Conservation (phyloP, 139 green algal species). For the Ulvella scutata region DNA sequence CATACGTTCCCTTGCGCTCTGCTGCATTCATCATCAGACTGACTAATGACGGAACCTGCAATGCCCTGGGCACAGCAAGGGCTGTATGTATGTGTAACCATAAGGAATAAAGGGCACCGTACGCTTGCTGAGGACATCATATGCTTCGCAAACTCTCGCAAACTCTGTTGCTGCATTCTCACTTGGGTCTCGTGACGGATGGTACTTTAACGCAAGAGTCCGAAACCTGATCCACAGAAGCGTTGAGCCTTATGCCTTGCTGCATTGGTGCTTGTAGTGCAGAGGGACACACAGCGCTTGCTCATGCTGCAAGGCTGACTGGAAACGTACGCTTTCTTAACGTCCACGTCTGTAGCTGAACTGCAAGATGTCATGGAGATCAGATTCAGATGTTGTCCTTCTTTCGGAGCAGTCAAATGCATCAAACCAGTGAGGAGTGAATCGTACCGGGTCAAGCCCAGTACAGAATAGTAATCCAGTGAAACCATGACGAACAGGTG, state of each 20-base stretch:
- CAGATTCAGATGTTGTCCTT: background rate
- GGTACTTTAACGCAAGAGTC: conserved; percentile 46
- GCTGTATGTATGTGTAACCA: background rate
- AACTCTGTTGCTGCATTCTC: conserved; percentile 26
- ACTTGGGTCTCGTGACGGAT: conserved; percentile 42
- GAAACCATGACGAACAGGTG: conserved; percentile 6
- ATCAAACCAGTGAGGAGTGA: background rate
- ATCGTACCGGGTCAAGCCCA: conserved; percentile 31
- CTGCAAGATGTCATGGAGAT: conserved; percentile 9
- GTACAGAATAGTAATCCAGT: conserved; percentile 32
- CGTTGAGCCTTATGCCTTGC: background rate
- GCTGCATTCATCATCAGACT: conserved; percentile 11
- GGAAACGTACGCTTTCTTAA: conserved; percentile 47
- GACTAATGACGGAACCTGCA: background rate
- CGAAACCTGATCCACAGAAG: conserved; percentile 30
- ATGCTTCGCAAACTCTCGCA: conserved; percentile 39
- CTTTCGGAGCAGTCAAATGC: background rate
- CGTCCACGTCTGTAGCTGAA: conserved; percentile 37
- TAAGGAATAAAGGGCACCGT: conserved; percentile 7
- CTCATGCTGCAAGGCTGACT: background rate
- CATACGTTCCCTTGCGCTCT: conserved; percentile 48
- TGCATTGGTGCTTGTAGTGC: background rate
- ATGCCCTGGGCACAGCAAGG: background rate
- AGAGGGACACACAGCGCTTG: background rate
- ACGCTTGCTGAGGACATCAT: conserved; percentile 59